Base-by-base conservation (phyloP, 768 basidiomycete genomes). In the Russula olivacea region DNA sequence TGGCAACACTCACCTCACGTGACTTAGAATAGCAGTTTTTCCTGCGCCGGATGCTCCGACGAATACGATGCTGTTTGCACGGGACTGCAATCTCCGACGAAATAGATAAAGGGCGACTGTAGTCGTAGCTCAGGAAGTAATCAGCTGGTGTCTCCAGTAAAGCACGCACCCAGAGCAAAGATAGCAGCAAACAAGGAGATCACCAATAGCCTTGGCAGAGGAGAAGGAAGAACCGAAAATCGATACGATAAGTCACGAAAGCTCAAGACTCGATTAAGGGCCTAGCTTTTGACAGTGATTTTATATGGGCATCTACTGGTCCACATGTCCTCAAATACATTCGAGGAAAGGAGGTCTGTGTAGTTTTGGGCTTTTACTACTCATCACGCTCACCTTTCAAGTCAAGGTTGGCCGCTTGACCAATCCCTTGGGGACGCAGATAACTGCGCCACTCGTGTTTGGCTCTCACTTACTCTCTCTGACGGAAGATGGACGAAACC, bases 311-410 rank as follows among this genome's bases (percentile, higher is more conserved):
- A 45, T 78, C 91, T 34, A 79, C 88, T 28, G 91, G 92, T 11
- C 72, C 76, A 6, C 74, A 81, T 71, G 79, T 86, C 23, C 80
- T 91, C 53, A 91, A 91, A 72, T 97, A 93, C 71, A 68, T 87
- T 17, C 82, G 96, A 68, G 96, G 95, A 52, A 94, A 95, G 77
- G 89, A 93, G 79, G 93, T 91, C 19, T n/a, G 49, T 36, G 5
- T 25, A 49, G 19, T 34, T 43, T 55, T 9, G 41, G 47, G 23
- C 19, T 51, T 15, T 52, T 23, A 53, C 53, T 48, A 36, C 19
- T 28, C 40, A 32, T 55, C 41, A 19, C 47, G 58, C 62, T 55
- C 70, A 63, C 66, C n/a, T 25, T 23, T 55, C 54, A 28, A 66
- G 7, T 47, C 21, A 17, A 89, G 91, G 79, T 86, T 32, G 70